Evolutionary conservation across 352 stramenopile species (phyloP).

Genomic region (Phytophthora sansomeana): DNA sequence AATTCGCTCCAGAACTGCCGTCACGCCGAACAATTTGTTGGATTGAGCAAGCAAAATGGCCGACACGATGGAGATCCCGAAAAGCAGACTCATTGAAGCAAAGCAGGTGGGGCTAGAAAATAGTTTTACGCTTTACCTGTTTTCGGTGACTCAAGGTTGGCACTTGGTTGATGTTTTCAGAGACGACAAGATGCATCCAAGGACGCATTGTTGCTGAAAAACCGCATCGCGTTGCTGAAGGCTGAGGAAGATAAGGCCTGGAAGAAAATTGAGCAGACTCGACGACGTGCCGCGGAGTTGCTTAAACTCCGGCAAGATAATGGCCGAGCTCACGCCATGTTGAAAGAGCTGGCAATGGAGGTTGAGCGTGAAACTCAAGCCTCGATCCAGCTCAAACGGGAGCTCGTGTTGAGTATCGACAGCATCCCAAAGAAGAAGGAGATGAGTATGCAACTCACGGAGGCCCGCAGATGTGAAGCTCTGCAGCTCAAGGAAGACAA

Average conservation of each 20-base stretch:
- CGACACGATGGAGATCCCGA: conserved; percentile 54
- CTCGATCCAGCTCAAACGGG: conserved; percentile 76
- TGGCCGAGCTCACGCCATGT: conserved; percentile 61
- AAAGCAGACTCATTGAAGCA: conserved; percentile 79
- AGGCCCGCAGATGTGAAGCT: conserved; percentile 67
- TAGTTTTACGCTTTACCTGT: not conserved
- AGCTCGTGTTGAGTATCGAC: conserved; percentile 82
- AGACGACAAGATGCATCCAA: conserved; percentile 81
- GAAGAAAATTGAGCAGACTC: conserved; percentile 89
- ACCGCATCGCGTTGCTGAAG: conserved; percentile 85
- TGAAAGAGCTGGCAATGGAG: conserved; percentile 65
- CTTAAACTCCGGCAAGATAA: conserved; percentile 77
- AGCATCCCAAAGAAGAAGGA: conserved; percentile 87
- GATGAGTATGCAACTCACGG: conserved; percentile 69
- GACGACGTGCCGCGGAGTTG: conserved; percentile 71
- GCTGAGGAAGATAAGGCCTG: conserved; percentile 83
- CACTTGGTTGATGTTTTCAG: conserved; percentile 32
- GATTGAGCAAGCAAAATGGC: conserved; percentile 23
- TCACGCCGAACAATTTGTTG: not conserved
- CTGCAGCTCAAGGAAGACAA: conserved; percentile 87
- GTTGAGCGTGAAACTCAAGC: conserved; percentile 72
- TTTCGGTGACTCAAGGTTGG: not conserved
- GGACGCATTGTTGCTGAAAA: conserved; percentile 77
- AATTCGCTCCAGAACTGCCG: conserved; percentile 9
- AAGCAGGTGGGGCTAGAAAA: conserved; percentile 61